A percentile compares a stretch with the other conserved stretches of the same genome.
These are phyloP conservation scores for Malus hybrid DNA, from an alignment of 331 rosid genomes.

Conservation along the genomic window DNA sequence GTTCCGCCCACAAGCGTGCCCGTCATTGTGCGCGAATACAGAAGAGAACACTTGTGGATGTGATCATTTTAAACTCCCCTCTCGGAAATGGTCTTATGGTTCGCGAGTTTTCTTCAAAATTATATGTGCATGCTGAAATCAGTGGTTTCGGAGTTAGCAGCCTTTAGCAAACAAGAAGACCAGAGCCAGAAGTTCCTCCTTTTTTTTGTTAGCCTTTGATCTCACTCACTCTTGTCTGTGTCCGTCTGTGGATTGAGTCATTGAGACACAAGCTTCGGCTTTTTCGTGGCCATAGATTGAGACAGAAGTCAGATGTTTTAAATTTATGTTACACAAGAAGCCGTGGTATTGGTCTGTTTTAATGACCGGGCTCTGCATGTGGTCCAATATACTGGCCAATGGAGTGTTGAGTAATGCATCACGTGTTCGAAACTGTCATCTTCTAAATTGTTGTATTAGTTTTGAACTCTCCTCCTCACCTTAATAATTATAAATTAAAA, in stretches of 20 bases:
- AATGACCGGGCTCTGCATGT: too few species aligned
- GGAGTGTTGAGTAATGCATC: too few species aligned
- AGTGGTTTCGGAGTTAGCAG: neutral
- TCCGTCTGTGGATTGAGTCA: constrained; percentile 6
- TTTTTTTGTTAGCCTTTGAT: neutral
- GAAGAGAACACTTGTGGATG: constrained; percentile 72
- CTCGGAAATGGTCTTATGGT: constrained; percentile 3
- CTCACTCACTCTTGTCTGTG: constrained; percentile 6
- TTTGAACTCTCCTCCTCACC: too few species aligned
- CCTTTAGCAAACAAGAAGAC: constrained; percentile 16
- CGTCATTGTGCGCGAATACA: constrained; percentile 77
- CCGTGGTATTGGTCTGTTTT: neutral
- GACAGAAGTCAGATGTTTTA: neutral
- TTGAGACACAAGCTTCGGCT: neutral
- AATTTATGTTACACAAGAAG: constrained; percentile 11
- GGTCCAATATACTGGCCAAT: too few species aligned
- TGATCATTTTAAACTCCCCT: constrained; percentile 8
- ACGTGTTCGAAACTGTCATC: too few species aligned
- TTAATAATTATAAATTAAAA: too few species aligned
- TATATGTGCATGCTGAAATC: constrained; percentile 21
- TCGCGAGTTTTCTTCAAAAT: constrained; percentile 9
- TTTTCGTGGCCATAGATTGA: neutral
- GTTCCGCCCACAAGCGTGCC: constrained; percentile 94
- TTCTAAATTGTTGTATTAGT: too few species aligned
- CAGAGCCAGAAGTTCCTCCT: constrained; percentile 20